Evolutionary conservation across 805 yeast species (phyloP).

Genomic region (Myxozyma lipomycoides): DNA sequence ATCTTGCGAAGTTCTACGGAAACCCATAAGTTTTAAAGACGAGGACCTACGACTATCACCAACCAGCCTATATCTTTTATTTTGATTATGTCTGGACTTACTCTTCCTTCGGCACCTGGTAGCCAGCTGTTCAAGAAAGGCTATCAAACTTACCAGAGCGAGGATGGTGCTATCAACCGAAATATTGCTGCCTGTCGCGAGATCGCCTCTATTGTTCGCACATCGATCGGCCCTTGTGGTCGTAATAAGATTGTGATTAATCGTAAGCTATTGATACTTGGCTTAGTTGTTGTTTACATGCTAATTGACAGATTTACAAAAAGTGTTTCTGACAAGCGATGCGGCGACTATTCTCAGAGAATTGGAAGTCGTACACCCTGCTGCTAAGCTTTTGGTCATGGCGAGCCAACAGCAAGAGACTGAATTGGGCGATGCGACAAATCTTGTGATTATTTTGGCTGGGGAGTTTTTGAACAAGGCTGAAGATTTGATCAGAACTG

Average conservation of each 20-base stretch:
- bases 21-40: neutral
- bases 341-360: constrained; percentile 97
- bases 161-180: constrained; percentile 90
- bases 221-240: constrained; percentile 97
- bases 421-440: constrained; percentile 94
- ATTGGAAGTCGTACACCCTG: constrained; percentile 93
- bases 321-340: constrained; percentile 86
- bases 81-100: constrained; percentile 66
- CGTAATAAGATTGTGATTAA: constrained; percentile 93
- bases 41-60: too few relatives aligned
- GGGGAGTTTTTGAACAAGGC: constrained; percentile 87
- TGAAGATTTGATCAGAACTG: constrained; percentile 77
- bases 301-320: constrained; percentile 50
- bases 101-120: constrained; percentile 88
- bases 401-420: constrained; percentile 95
- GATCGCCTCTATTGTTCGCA: constrained; percentile 82
- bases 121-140: constrained; percentile 95
- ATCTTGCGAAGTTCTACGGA: neutral
- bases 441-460: constrained; percentile 84
- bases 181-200: constrained; percentile 94
- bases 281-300: too few relatives aligned
- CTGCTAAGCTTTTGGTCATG: constrained; percentile 92
- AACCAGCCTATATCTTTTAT: too few relatives aligned
- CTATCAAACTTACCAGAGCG: constrained; percentile 76
- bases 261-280: constrained; percentile 31